These are phyloP conservation scores for Hanseniaspora sp. DNA, from an alignment of 1,139 yeast species.

Conservation along the genomic window DNA sequence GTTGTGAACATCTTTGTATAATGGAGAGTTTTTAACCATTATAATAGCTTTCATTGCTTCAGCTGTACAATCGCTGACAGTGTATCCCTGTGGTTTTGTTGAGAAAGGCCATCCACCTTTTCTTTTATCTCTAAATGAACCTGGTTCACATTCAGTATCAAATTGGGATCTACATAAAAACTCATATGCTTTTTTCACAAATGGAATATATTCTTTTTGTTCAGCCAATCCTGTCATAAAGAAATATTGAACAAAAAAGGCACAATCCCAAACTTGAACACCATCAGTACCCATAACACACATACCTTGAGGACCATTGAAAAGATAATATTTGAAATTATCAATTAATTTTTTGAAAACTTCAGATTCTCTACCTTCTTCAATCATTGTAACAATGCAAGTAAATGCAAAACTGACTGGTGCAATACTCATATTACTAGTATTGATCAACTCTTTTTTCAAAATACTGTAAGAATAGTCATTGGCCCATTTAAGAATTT, in stretches of 20 bases:
- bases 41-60: conserved; percentile 89
- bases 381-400: conserved; percentile 54
- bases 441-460: conserved; percentile 63
- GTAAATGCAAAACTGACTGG: conserved; percentile 87
- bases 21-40: conserved; percentile 68
- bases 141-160: conserved; percentile 63
- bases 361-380: conserved; percentile 60
- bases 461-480: conserved; percentile 50
- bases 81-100: conserved; percentile 89
- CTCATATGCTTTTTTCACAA: conserved; percentile 52
- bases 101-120: conserved; percentile 97
- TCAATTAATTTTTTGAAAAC: conserved; percentile 46
- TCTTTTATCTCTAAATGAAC: conserved; percentile 73
- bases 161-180: conserved; percentile 78
- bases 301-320: conserved; percentile 84
- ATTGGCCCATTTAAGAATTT: conserved; percentile 50
- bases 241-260: conserved; percentile 77
- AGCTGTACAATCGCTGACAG: conserved; percentile 95
- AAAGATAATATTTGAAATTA: conserved; percentile 65
- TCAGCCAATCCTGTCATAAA: conserved; percentile 73
- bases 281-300: conserved; percentile 96
- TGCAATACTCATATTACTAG: conserved; percentile 78
- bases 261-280: conserved; percentile 93
- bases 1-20: conserved; percentile 39
- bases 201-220: conserved; percentile 50